These are phyloP conservation scores for Cordyceps cateniannulata DNA, from an alignment of 2,329 filamentous ascomycete species.

Conservation along the genomic window DNA sequence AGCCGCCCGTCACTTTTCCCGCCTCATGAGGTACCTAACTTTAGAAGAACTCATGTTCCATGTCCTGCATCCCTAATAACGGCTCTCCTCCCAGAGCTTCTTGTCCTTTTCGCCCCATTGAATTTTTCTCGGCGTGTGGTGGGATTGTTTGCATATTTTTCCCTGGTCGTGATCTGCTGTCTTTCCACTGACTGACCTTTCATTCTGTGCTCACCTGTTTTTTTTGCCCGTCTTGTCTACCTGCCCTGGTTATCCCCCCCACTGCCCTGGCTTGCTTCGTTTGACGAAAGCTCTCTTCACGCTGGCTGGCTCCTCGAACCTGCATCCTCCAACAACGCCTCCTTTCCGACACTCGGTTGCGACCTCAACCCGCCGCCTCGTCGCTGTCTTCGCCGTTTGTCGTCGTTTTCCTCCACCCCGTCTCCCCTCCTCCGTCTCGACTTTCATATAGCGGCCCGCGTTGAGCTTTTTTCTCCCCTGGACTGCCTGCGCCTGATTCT, in stretches of 20 bases:
- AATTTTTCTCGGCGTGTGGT: constrained; percentile 16
- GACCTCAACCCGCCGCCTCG: neutral
- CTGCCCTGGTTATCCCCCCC: constrained; percentile 1
- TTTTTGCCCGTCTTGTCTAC: constrained; percentile 8
- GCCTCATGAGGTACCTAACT: too few relatives aligned
- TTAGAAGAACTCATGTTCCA: neutral
- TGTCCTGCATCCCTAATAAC: constrained; percentile 11
- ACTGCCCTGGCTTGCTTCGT: constrained; percentile 1
- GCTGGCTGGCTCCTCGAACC: neutral
- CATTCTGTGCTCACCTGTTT: constrained; percentile 16
- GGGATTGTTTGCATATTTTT: constrained; percentile 18
- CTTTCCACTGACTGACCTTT: constrained; percentile 1
- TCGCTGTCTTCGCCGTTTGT: neutral
- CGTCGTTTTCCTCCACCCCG: too few relatives aligned
- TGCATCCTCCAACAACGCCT: neutral
- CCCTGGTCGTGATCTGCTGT: constrained; percentile 12
- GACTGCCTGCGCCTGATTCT: constrained; percentile 2
- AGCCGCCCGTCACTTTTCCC: neutral
- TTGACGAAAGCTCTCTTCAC: constrained; percentile 8
- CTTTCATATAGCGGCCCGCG: constrained; percentile 11
- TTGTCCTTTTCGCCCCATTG: constrained; percentile 13
- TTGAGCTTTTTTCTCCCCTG: constrained; percentile 14
- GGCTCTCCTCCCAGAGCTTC: constrained; percentile 14
- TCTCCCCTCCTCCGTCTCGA: neutral
- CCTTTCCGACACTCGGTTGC: neutral